phyloP scores from a whole-genome alignment of 352 stramenopile species.

The Phytopythium aichiense region DNA sequence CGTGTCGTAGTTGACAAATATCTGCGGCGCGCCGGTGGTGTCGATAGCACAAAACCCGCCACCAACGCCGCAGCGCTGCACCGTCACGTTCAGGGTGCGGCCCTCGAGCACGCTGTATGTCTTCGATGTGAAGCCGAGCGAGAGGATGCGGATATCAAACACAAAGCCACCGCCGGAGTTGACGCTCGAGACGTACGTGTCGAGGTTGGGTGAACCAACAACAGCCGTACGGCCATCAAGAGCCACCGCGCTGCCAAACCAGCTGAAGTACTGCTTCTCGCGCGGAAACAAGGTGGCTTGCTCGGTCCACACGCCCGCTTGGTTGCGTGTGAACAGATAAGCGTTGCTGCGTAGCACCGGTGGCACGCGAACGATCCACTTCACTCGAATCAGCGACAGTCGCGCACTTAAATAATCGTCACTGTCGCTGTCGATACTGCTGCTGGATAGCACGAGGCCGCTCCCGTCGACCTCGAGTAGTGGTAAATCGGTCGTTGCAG shows the following conservation, averaged over 20 bases:
- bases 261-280: conserved; percentile 88
- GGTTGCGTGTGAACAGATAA: conserved; percentile 62
- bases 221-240: conserved; percentile 81
- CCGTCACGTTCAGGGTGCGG: conserved; percentile 57
- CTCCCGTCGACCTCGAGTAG: conserved; percentile 51
- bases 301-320: conserved; percentile 73
- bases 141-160: conserved; percentile 90
- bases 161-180: conserved; percentile 93
- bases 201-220: conserved; percentile 91
- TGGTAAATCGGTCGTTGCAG: conserved; percentile 43
- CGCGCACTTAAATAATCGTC: conserved; percentile 11
- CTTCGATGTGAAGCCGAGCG: conserved; percentile 65
- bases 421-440: neutral
- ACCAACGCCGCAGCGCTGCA: conserved; percentile 60
- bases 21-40: conserved; percentile 28
- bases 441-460: neutral
- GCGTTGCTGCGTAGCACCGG: conserved; percentile 59
- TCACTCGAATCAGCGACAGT: conserved; percentile 7
- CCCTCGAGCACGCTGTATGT: conserved; percentile 88
- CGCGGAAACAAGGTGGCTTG: conserved; percentile 91
- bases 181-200: conserved; percentile 83
- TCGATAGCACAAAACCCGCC: conserved; percentile 64
- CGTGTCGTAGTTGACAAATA: conserved; percentile 74
- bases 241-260: conserved; percentile 82
- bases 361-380: conserved; percentile 44